phyloP scores from a whole-genome alignment of 352 stramenopile genomes.

The Phytophthora boehmeriae region DNA sequence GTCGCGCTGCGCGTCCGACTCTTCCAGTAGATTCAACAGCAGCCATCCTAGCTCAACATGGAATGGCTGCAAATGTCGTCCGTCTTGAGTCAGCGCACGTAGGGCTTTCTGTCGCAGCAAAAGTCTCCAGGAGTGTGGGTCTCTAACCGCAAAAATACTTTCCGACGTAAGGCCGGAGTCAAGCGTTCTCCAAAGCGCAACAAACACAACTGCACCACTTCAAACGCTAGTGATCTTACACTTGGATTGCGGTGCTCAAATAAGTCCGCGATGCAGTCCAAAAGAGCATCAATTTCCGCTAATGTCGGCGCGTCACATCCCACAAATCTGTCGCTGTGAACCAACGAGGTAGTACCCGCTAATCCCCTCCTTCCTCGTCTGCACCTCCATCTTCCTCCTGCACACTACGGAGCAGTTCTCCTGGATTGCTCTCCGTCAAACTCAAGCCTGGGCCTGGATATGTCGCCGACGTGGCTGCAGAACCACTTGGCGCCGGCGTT shows the following conservation, averaged over 20 bases:
- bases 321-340: slow-evolving; percentile 14
- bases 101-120: slow-evolving; percentile 67
- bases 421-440: neutral
- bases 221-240: slow-evolving; percentile 73
- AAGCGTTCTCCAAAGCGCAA: slow-evolving; percentile 63
- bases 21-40: slow-evolving; percentile 72
- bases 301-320: slow-evolving; percentile 27
- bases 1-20: slow-evolving; percentile 83
- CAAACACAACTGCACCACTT: slow-evolving; percentile 74
- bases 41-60: slow-evolving; percentile 75
- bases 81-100: slow-evolving; percentile 68
- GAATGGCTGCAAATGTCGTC: slow-evolving; percentile 71
- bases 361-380: slow-evolving; percentile 16
- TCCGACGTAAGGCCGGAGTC: slow-evolving; percentile 41
- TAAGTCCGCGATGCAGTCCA: slow-evolving; percentile 73
- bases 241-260: slow-evolving; percentile 75
- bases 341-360: slow-evolving; percentile 12
- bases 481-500: neutral
- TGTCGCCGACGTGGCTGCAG: slow-evolving; percentile 32
- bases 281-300: slow-evolving; percentile 58
- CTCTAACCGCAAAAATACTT: slow-evolving; percentile 68
- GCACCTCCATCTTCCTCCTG: slow-evolving; percentile 26
- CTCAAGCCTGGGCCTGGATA: slow-evolving; percentile 25
- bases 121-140: slow-evolving; percentile 57
- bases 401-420: slow-evolving; percentile 28